Percentiles rank a stretch among this genome's conserved stretches.
phyloP scores from a whole-genome alignment of 2,329 filamentous ascomycete genomes.

The Pseudogymnoascus sp. region DNA sequence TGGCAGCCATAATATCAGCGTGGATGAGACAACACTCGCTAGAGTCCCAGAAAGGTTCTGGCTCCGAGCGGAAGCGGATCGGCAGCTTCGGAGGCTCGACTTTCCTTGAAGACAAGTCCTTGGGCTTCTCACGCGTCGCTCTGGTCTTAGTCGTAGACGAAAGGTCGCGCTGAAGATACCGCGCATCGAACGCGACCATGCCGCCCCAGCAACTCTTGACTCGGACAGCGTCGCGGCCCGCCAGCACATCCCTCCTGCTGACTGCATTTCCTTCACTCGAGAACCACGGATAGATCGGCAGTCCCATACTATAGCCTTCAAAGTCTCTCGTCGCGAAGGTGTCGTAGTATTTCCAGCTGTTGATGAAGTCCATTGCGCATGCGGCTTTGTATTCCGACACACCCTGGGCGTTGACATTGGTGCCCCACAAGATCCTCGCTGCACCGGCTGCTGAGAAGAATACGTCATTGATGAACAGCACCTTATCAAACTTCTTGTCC shows the following conservation, averaged over 20 bases:
- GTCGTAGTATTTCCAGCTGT: conserved; percentile 65
- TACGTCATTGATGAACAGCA: conserved; percentile 65
- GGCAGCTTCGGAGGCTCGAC: conserved; percentile 29
- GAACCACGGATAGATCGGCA: conserved; percentile 65
- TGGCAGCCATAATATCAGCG: conserved; percentile 34
- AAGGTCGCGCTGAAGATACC: conserved; percentile 45
- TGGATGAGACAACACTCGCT: conserved; percentile 59
- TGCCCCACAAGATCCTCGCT: conserved; percentile 54
- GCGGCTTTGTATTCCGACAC: conserved; percentile 55
- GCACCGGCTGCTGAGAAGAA: conserved; percentile 45
- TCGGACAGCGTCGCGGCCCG: conserved; percentile 56
- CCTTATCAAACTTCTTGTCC: conserved; percentile 44
- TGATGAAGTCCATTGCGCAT: conserved; percentile 65
- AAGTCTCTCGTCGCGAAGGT: conserved; percentile 64
- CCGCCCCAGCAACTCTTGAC: conserved; percentile 73
- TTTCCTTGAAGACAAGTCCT: conserved; percentile 25
- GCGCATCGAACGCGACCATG: conserved; percentile 61
- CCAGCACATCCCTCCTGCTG: conserved; percentile 57
- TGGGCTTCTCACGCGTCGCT: not conserved
- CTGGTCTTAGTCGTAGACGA: not conserved
- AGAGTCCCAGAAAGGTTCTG: conserved; percentile 55
- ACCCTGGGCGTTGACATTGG: conserved; percentile 35
- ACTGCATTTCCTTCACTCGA: conserved; percentile 43
- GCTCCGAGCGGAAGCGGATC: conserved; percentile 50
- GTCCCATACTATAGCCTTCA: conserved; percentile 55